Conservation (phyloP, 495 filamentous ascomycete genomes). For the Extremus antarcticus region DNA sequence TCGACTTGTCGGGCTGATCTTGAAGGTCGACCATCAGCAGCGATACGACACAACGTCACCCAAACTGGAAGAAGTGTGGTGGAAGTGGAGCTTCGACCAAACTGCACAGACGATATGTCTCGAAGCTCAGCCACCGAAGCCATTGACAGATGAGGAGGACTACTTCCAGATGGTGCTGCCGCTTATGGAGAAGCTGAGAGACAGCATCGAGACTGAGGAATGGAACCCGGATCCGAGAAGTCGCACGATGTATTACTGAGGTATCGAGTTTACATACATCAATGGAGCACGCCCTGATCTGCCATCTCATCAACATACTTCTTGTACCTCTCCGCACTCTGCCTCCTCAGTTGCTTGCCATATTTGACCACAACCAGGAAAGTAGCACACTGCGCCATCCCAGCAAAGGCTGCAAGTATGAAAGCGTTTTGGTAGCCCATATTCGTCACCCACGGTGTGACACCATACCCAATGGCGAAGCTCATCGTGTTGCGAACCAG, state of each 20-base stretch:
- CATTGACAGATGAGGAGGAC: slow-evolving; percentile 17
- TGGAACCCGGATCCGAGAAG: slow-evolving; percentile 23
- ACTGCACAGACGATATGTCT: slow-evolving; percentile 19
- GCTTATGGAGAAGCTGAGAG: slow-evolving; percentile 17
- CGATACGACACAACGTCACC: slow-evolving; percentile 19
- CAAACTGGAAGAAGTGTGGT: slow-evolving; percentile 22
- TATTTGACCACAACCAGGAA: slow-evolving; percentile 48
- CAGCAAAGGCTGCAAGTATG: slow-evolving; percentile 49
- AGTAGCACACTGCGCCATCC: slow-evolving; percentile 41
- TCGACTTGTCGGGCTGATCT: slow-evolving; percentile 23
- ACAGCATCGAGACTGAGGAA: slow-evolving; percentile 24
- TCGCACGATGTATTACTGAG: slow-evolving; percentile 11
- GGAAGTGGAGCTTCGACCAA: slow-evolving; percentile 25
- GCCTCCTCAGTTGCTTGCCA: slow-evolving; percentile 35
- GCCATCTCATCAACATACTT: slow-evolving; percentile 32
- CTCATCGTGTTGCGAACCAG: slow-evolving; percentile 58
- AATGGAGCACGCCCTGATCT: slow-evolving; percentile 33
- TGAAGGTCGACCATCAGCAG: slow-evolving; percentile 26
- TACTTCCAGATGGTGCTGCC: slow-evolving; percentile 24
- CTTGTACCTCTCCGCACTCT: slow-evolving; percentile 33
- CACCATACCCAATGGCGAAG: slow-evolving; percentile 49
- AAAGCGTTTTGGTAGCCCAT: slow-evolving; percentile 56
- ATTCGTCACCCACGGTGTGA: slow-evolving; percentile 52
- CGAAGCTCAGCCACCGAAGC: slow-evolving; percentile 17
- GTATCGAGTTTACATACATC: not conserved